Evolutionary conservation across 2,329 filamentous ascomycete genomes (phyloP).

Genomic region (Coniochaeta ligniaria): DNA sequence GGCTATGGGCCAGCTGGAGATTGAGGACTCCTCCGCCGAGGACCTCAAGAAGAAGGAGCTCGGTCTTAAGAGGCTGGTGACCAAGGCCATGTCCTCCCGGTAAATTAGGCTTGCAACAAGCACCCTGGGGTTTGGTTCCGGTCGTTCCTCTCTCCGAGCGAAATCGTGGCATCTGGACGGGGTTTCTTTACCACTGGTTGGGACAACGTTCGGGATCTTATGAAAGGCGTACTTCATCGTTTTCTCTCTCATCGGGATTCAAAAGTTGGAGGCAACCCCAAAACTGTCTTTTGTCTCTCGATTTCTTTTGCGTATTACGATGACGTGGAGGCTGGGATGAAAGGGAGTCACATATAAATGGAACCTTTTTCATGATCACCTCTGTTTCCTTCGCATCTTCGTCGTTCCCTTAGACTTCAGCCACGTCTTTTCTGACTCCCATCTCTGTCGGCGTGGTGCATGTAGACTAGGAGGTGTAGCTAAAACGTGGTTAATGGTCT

Average conservation of each 20-base stretch:
- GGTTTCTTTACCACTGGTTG: conserved; percentile 12
- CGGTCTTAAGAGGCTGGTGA: conserved; percentile 93
- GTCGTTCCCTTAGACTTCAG: background rate
- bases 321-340: conserved; percentile 2
- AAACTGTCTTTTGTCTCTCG: conserved; percentile 4
- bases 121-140: conserved; percentile 6
- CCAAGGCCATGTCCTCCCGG: conserved; percentile 94
- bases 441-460: conserved; percentile 16
- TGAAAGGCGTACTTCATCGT: conserved; percentile 17
- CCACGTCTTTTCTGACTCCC: conserved; percentile 5
- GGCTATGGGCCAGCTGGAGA: conserved; percentile 94
- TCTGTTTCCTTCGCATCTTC: background rate
- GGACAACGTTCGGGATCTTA: conserved; percentile 11
- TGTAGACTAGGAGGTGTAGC: conserved; percentile 16
- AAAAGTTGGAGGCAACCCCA: conserved; percentile 2
- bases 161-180: conserved; percentile 10
- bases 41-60: conserved; percentile 99
- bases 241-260: conserved; percentile 4
- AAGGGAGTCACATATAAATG: conserved; percentile 12
- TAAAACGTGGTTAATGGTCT: conserved; percentile 9
- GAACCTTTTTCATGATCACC: conserved; percentile 11
- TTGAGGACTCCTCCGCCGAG: conserved; percentile 84
- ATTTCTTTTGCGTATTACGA: conserved; percentile 4
- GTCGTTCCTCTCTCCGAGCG: conserved; percentile 6
- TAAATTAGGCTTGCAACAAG: conserved; percentile 38